Evolutionary conservation across 768 basidiomycete species (phyloP), one percentile per base, ranked within the genome.

Genomic region (Suillus lakei): DNA sequence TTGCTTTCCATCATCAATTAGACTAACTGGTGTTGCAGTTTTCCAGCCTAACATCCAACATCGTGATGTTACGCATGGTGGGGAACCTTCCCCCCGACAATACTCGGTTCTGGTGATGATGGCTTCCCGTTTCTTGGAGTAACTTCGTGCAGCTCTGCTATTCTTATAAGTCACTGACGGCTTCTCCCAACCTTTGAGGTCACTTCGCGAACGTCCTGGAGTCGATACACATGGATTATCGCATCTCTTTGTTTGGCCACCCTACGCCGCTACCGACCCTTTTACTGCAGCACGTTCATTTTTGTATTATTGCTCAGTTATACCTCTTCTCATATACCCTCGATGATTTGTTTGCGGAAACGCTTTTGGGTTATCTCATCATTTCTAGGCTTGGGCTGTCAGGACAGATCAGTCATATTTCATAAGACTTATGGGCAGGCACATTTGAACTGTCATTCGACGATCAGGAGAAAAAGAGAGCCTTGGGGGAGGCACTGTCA

Each of bases 31-130:
- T 23, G 41, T 58, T n/a, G 44, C 63, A 84, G 84, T 84, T 81
- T 56, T 84, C 84, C 28, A 84, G 84, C 67, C 58, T 85, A 66
- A 84, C 83, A 0, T 80, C 83, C 13, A 85, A 83, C 60, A 74
- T 83, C 51, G 81, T 81, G 66, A 75, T 85, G 77, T 73, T 85
- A 38, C 79, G 84, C 3, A 73, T 78, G 76, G 67, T 77, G 55
- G 77, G 73, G 41, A 76, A 76, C 48, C 60, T 81, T 10, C 69
- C 76, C 7, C 74, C 80, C 0, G 74, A 76, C 28, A 76, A 77
- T 38, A 83, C 77, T 18, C 72, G 81, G 5, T 82, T 84, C 68
- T 83, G 82, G 82, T 84, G 56, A 62, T 36, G 9, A 58, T 51
- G 5, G 36, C 30, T 30, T 38, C 56, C 15, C 28, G 26, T 43